A percentile compares a stretch with the other conserved stretches of the same genome.
Evolutionary conservation across 2,329 filamentous ascomycete species (phyloP).

Genomic region (Pyrenophora seminiperda): DNA sequence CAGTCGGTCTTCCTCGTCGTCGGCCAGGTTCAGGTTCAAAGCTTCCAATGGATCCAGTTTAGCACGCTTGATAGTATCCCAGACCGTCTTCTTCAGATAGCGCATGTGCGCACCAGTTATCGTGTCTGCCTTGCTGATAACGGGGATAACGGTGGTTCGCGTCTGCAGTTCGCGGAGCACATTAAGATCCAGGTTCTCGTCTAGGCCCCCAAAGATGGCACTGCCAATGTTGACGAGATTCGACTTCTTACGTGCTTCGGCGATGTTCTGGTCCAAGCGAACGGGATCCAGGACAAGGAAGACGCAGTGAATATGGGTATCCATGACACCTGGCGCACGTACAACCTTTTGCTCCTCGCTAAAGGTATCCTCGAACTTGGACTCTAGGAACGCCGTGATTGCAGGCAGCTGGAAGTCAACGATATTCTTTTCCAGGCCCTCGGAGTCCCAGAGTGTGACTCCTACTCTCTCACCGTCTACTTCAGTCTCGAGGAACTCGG

Average conservation of each 20-base stretch:
- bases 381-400: conserved; percentile 90
- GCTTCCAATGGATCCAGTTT: conserved; percentile 88
- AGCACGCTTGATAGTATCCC: conserved; percentile 82
- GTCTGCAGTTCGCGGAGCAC: conserved; percentile 85
- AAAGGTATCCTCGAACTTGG: conserved; percentile 98
- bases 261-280: conserved; percentile 80
- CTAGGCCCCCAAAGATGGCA: conserved; percentile 69
- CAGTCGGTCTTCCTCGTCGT: conserved; percentile 59
- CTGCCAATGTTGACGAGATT: conserved; percentile 54
- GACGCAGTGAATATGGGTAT: conserved; percentile 96
- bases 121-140: conserved; percentile 96
- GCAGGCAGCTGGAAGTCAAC: conserved; percentile 93
- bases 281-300: conserved; percentile 90
- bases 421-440: conserved; percentile 91
- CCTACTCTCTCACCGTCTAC: conserved; percentile 91
- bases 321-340: conserved; percentile 86
- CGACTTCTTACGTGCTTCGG: conserved; percentile 64
- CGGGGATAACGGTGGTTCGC: conserved; percentile 93
- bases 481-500: conserved; percentile 91
- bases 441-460: conserved; percentile 94
- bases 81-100: conserved; percentile 87
- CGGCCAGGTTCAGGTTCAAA: conserved; percentile 78
- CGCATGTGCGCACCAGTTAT: conserved; percentile 95
- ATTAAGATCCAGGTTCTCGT: conserved; percentile 88
- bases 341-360: conserved; percentile 97